These are phyloP conservation scores for Trifolium subterraneum DNA, from an alignment of 306 rosid genomes.

Conservation along the genomic window DNA sequence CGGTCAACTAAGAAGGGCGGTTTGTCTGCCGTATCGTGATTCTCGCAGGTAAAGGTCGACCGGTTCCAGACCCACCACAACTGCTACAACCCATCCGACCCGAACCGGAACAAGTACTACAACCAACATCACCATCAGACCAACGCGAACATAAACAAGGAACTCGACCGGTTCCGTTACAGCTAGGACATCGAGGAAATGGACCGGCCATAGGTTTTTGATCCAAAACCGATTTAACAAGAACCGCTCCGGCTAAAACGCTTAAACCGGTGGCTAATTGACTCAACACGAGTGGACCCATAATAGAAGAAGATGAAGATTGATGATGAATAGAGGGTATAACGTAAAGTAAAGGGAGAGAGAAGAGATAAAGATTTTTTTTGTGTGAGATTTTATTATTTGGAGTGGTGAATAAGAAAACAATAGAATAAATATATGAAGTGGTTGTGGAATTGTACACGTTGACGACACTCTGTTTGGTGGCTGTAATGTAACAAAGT, in stretches of 20 bases:
- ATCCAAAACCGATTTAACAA: constrained; percentile 81
- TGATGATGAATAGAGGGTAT: too few species aligned
- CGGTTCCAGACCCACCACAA: constrained; percentile 91
- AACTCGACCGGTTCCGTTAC: constrained; percentile 90
- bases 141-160: constrained; percentile 85
- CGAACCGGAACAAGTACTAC: constrained; percentile 82
- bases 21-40: constrained; percentile 56
- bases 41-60: constrained; percentile 77
- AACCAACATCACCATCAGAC: constrained; percentile 89
- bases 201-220: constrained; percentile 88
- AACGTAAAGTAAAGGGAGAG: background rate
- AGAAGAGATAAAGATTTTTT: background rate
- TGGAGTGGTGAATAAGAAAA: constrained; percentile 25
- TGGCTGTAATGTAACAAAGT: constrained; percentile 37
- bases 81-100: constrained; percentile 78
- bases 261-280: constrained; percentile 89
- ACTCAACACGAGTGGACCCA: constrained; percentile 71
- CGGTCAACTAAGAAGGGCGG: constrained; percentile 52
- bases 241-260: constrained; percentile 83
- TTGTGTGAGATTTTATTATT: background rate
- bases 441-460: constrained; percentile 72
- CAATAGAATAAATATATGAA: constrained; percentile 36
- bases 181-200: constrained; percentile 71
- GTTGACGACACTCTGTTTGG: constrained; percentile 57
- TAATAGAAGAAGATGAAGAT: constrained; percentile 14